Evolutionary conservation across 108 stramenopile species (phyloP), one percentile per base, ranked within the genome.

Genomic region (Nannochloropsis salina): DNA sequence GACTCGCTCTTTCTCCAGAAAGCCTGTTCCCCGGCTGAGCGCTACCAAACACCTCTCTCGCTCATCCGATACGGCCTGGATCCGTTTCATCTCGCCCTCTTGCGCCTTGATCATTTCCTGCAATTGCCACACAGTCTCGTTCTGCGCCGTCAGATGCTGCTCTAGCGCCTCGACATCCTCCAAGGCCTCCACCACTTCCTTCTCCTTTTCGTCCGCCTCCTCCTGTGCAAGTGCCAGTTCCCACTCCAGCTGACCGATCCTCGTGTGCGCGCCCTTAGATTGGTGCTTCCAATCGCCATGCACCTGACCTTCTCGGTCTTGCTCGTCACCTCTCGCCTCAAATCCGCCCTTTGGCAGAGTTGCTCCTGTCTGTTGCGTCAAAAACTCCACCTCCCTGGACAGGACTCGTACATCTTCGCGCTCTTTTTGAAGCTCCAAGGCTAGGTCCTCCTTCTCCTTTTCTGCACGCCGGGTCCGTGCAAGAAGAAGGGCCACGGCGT

Each of bases 101-200:
- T n/a, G 61, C 61, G 3, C 61, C 61, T n/a, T 74, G 61, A 15
- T n/a, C 3, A n/a, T 74, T 6, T 74, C 61, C n/a, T 74, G 20
- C 61, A 74, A 74, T n/a, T 74, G 61, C 61, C 61, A n/a, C 61
- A 74, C 61, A 15, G 61, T 6, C n/a, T 74, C 61, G 3, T 74
- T 74, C n/a, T 74, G 61, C 6, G 6, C 61, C 61, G 4, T 74
- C 0, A 74, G n/a, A 2, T 74, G 61, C 61, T 74, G 20, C n/a
- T 74, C 61, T 74, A 74, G n/a, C 61, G 61, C n/a, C 6, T 74
- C 61, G 15, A 74, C 61, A n/a, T 74, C 61, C 61, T 74, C 61
- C 8, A 74, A 74, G 20, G 61, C 61, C n/a, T n/a, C 61, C n/a
- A 74, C 61, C 61, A 74, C 20, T 6, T 74, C 61, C 6, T 3